Evolutionary conservation across 768 basidiomycete genomes (phyloP).

Genomic region (Amanita exitialis): DNA sequence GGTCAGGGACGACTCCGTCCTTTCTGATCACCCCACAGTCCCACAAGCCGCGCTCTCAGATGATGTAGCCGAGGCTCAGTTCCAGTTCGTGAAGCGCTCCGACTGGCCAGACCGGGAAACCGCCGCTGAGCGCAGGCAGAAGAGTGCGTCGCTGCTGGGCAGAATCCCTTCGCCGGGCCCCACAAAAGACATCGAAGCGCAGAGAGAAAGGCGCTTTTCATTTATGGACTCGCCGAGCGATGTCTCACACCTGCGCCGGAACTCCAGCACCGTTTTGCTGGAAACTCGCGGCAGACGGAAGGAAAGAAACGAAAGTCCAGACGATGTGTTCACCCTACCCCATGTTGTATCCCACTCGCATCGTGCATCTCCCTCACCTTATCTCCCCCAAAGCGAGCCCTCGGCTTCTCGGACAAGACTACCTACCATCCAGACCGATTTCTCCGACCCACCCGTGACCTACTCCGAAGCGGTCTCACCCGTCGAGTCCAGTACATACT

Average conservation of each 20-base stretch:
- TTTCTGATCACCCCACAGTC: slow-evolving; percentile 20
- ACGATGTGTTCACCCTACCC: slow-evolving; percentile 22
- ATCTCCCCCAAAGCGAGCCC: slow-evolving; percentile 22
- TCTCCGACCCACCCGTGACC: slow-evolving; percentile 4
- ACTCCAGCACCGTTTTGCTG: slow-evolving; percentile 30
- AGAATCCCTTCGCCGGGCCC: slow-evolving; percentile 44
- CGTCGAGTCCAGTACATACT: slow-evolving; percentile 24
- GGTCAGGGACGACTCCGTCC: slow-evolving; percentile 24
- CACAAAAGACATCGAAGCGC: slow-evolving; percentile 10
- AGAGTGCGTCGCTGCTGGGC: slow-evolving; percentile 52
- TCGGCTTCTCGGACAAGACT: neutral
- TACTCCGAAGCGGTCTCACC: slow-evolving; percentile 18
- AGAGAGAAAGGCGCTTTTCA: neutral
- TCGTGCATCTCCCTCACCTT: slow-evolving; percentile 37
- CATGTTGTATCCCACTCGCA: slow-evolving; percentile 36
- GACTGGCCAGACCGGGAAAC: slow-evolving; percentile 80
- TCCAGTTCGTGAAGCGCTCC: slow-evolving; percentile 75
- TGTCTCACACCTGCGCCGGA: slow-evolving; percentile 50
- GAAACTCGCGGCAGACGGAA: slow-evolving; percentile 52
- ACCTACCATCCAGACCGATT: slow-evolving; percentile 10
- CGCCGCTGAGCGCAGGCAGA: slow-evolving; percentile 59
- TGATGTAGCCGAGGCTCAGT: slow-evolving; percentile 55
- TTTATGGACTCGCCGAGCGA: slow-evolving; percentile 16
- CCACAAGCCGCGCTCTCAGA: slow-evolving; percentile 28
- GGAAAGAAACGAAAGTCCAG: slow-evolving; percentile 39